A percentile compares a stretch with the other conserved stretches of the same genome.
phyloP scores from a whole-genome alignment of 208 protist genomes.

The Leishmania arabica region DNA sequence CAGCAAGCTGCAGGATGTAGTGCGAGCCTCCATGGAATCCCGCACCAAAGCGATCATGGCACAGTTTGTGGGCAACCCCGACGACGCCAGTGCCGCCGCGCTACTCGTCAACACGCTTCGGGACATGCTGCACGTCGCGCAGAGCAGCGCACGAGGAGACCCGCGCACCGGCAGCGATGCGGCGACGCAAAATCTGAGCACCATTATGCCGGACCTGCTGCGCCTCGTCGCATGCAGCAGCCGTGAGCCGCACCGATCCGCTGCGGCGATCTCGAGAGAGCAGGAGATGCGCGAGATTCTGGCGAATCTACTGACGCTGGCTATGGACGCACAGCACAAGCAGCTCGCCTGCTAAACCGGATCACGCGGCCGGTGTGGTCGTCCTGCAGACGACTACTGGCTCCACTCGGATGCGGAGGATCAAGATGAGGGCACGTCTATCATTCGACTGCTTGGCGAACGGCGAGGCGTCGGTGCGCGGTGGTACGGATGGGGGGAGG shows the following conservation, averaged over 20 bases:
- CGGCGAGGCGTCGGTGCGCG: background rate
- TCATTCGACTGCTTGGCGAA: background rate
- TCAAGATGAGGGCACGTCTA: background rate
- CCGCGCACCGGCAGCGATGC: background rate
- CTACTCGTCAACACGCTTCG: conserved; percentile 37
- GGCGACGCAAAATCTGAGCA: background rate
- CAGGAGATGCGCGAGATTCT: conserved; percentile 24
- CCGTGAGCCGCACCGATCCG: conserved; percentile 5
- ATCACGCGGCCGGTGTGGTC: background rate
- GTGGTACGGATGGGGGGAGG: no score
- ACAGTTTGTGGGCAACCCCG: conserved; percentile 46
- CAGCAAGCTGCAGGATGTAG: conserved; percentile 48
- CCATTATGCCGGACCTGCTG: conserved; percentile 30
- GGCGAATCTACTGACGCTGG: conserved; percentile 7
- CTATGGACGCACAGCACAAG: conserved; percentile 3
- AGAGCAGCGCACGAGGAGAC: conserved; percentile 3
- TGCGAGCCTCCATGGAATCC: conserved; percentile 47
- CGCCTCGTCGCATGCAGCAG: conserved; percentile 29
- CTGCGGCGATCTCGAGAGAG: conserved; percentile 14
- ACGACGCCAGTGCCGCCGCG: conserved; percentile 34
- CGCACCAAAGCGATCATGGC: conserved; percentile 46
- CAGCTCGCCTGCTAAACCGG: background rate
- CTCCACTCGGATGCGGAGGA: background rate
- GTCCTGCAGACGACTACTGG: background rate
- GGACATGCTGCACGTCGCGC: conserved; percentile 24